Evolutionary conservation across 305 asterid species (phyloP), one percentile per base, ranked within the genome.

Genomic region (Plantago coronopus): DNA sequence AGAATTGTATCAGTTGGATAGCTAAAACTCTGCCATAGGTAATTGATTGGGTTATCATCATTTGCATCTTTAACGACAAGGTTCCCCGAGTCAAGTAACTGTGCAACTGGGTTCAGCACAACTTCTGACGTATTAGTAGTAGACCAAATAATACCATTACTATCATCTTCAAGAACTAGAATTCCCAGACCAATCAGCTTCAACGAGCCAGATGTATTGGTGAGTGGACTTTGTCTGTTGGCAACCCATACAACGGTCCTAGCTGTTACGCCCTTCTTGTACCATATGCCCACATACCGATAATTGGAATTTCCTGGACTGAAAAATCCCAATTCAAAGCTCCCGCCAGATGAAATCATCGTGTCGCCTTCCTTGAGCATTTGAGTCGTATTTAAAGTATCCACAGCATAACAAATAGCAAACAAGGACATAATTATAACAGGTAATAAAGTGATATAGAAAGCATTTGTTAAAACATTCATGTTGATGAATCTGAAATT

Each of bases 251-350:
- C 72, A 0, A 69, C 71, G 16, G 76, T 69, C 15, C 42, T 27
- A 27, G 20, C 43, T 16, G 82, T n/a, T 34, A 67, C 46, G 16
- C 1, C 11, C 8, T 34, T 63, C 61, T 65, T 73, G 67, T 79
- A 82, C 89, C 86, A 79, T 23, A 82, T 59, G 14, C 78, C 83
- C 17, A 82, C 70, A 27, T 75, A 82, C 7, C 83, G 69, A 18
- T 64, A 19, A 2, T 12, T 34, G 18, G 84, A 73, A 14, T 65
- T 50, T 3, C 56, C 75, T 0, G 79, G 74, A 49, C 76, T 76
- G 68, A 74, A 82, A 63, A 82, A 76, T 4, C 88, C 88, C 40
- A 82, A 18, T n/a, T 79, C 87, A 20, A 73, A 81, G 27, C 0
- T 43, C 10, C 75, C 84, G 11, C 58, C 64, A 0, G 85, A 17